Base-by-base conservation (phyloP, 2,329 filamentous ascomycete species). In the Sporothrix brunneoviolacea region DNA sequence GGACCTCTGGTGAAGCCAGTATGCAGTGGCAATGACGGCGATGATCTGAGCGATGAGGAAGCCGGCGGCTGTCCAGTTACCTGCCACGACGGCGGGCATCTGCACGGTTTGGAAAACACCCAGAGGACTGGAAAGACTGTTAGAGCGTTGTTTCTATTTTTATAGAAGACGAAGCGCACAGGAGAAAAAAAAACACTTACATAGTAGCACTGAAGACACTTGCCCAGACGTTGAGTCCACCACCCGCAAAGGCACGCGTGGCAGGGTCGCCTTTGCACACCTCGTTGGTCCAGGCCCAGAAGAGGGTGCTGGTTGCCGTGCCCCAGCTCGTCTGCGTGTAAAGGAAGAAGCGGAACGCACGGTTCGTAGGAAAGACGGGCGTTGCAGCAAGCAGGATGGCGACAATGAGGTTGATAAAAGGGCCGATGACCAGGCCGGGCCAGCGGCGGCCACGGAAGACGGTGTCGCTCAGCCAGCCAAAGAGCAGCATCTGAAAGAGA, bases 391-490 rank as follows among this genome's bases (percentile, higher is more conserved):
- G 35, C 4, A 42, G n/a, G n/a, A 42, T 42, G 3, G 30, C 39
- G 8, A 42, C 13, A 9, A 36, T 18, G 15, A 48, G n/a, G 28
- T 24, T 40, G 36, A 40, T 39, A 24, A 21, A 18, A 8, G 39
- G 39, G 12, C 45, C 45, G 7, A 37, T 24, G 16, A 48, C 10
- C 4, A 48, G 36, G 13, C 22, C 28, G 2, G 45, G 45, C 45
- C 45, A 48, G 35, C 45, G 45, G 35, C 45, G 45, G 27, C 45
- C 45, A 18, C 45, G 45, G 35, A 48, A 40, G 10, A 38, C 22
- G 3, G 30, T 39, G 45, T 48, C 45, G 35, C 35, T 39, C 7
- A 35, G 22, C 45, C 45, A 48, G 18, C 30, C 35, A 19, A 48
- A 39, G 8, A 48, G 24, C 1, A 42, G 39, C 39, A 42, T 42